A percentile compares a stretch with the other conserved stretches of the same genome.
Conservation (phyloP, 805 yeast genomes). For the Saturnispora silvae region DNA sequence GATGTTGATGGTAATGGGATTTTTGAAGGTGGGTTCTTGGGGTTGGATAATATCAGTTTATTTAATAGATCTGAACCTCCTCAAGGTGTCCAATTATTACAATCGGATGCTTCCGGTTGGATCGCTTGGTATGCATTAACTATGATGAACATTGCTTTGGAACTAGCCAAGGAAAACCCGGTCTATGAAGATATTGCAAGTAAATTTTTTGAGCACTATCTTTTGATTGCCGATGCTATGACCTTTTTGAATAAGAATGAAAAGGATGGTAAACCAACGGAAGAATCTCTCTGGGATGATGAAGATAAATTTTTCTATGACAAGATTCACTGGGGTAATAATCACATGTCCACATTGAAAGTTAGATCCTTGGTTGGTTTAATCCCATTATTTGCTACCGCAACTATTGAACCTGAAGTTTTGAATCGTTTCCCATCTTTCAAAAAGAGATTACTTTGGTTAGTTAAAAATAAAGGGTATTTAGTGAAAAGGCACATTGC, state of each 20-base stretch:
- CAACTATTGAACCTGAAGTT: slow-evolving; percentile 79
- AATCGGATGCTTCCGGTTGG: slow-evolving; percentile 97
- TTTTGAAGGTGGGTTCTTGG: slow-evolving; percentile 90
- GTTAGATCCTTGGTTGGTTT: slow-evolving; percentile 85
- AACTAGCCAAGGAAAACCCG: slow-evolving; percentile 72
- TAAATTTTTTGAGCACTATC: slow-evolving; percentile 86
- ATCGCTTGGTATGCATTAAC: slow-evolving; percentile 87
- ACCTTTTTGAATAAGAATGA: slow-evolving; percentile 42
- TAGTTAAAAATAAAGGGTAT: slow-evolving; percentile 54
- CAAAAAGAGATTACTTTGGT: slow-evolving; percentile 77
- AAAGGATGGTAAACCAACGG: slow-evolving; percentile 27
- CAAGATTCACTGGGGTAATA: slow-evolving; percentile 75
- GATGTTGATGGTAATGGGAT: slow-evolving; percentile 80
- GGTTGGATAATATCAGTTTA: slow-evolving; percentile 85
- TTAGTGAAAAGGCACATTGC: slow-evolving; percentile 79
- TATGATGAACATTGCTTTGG: slow-evolving; percentile 87
- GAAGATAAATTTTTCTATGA: slow-evolving; percentile 83
- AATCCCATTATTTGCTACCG: slow-evolving; percentile 81
- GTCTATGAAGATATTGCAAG: slow-evolving; percentile 91
- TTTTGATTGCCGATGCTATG: slow-evolving; percentile 90
- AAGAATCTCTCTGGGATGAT: slow-evolving; percentile 79
- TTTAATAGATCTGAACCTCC: slow-evolving; percentile 94
- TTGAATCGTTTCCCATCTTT: slow-evolving; percentile 71
- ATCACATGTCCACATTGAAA: slow-evolving; percentile 56
- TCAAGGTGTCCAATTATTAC: slow-evolving; percentile 82